Evolutionary conservation across 1,284 basidiomycete genomes (phyloP), one percentile per base, ranked within the genome.

Genomic region (Thelephora terrestris): DNA sequence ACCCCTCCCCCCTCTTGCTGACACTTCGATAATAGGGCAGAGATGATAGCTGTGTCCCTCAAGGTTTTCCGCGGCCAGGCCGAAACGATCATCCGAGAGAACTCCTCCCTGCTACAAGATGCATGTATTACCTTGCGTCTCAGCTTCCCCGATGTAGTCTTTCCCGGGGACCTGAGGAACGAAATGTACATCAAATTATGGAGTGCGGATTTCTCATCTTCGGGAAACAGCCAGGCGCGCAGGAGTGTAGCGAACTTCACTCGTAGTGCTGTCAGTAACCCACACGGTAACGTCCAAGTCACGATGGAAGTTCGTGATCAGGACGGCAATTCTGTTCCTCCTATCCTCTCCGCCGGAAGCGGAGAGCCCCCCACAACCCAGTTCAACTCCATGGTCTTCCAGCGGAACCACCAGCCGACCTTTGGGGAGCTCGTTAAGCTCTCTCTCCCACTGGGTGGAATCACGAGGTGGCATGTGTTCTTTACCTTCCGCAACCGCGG

Each of bases 141-240:
- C n/a, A 92, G 93, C 24, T 99, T 99, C 61, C 90, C 94, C 0
- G 95, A 98, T 58, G 92, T 96, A 2, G 93, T 96, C 7, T 93
- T 94, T 60, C 94, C 94, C 1, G 91, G 89, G 7, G 87, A 92
- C 54, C 69, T 79, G n/a, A 81, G 94, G 18, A 97, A 97, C 60
- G 94, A 98, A 58, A 75, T 96, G 7, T 98, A 97, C 65, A 78
- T 97, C 71, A 96, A 93, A 61, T 75, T 96, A 1, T 94, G 91
- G 90, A 85, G 82, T 46, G 93, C 88, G 23, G 84, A 89, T 53
- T 96, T 95, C 60, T 69, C 73, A 1, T 68, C 76, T 0, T 72
- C 76, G 0, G 73, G 75, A 46, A 65, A 64, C 34, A 64, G 64
- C 17, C 64, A 69, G 43, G 70, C 76, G 7, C 75, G 82, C 27